Base-by-base conservation (phyloP, 2,329 filamentous ascomycete species). In the Cryphonectria radicalis region DNA sequence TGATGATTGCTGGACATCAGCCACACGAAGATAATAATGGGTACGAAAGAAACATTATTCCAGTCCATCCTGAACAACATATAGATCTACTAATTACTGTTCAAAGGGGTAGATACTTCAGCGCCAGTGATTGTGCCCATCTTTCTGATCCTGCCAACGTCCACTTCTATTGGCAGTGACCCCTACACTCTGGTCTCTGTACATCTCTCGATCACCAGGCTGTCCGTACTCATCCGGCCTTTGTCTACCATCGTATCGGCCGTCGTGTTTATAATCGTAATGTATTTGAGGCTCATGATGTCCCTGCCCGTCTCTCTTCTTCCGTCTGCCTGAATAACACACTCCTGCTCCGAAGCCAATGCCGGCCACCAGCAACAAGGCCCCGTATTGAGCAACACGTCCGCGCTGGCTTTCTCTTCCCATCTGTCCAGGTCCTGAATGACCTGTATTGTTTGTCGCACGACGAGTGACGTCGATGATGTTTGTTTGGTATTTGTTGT, bases 321-420 rank as follows among this genome's bases (percentile, higher is more conserved):
- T 64, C 19, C 40, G 62, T 10, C 7, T 17, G 40, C 40, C 40
- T 4, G 62, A 40, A 43, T 42, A 42, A 11, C 35, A 25, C 10
- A 64, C 13, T 43, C 62, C 62, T n/a, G 62, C 62, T 28, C 35
- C 62, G 62, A 64, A 64, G 37, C 62, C 62, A 22, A 64, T 37
- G 13, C 62, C 40, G 8, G 62, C 62, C 22, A 42, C 11, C 40
- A 64, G 62, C 35, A 64, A 25, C 2, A 64, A 28, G 40, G 40
- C 40, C 14, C 62, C 62, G 62, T 46, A 64, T 1, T 46, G 19
- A 28, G n/a, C 53, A 57, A 57, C n/a, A 57, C n/a, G 53, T 57
- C 53, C 25, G 53, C 53, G n/a, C n/a, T 57, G n/a, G 4, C 11
- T 57, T 28, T 57, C 53, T n/a, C 13, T 25, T 28, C 4, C 53